Percentiles rank a stretch among this genome's conserved stretches.
These are phyloP conservation scores for Saccharomycopsis sp. DNA, from an alignment of 805 yeast genomes.

Conservation along the genomic window DNA sequence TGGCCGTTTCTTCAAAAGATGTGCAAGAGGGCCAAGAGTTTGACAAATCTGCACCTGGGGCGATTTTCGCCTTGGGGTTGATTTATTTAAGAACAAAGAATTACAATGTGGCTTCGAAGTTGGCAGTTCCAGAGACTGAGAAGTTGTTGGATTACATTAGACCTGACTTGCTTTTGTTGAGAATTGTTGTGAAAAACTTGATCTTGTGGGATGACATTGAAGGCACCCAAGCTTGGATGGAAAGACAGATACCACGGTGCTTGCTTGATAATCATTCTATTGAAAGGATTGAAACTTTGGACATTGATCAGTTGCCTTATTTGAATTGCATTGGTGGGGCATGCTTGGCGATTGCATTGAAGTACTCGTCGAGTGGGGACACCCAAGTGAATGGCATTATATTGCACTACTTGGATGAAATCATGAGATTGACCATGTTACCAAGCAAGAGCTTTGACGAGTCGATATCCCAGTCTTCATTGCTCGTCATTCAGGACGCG, in stretches of 20 bases:
- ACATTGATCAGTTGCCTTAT: constrained; percentile 45
- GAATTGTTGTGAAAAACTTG: constrained; percentile 55
- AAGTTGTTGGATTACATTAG: constrained; percentile 59
- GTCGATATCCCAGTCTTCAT: constrained; percentile 43
- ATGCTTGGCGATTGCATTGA: constrained; percentile 64
- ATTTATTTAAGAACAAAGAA: constrained; percentile 65
- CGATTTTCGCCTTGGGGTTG: constrained; percentile 65
- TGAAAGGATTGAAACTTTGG: constrained; percentile 29
- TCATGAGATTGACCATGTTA: constrained; percentile 35
- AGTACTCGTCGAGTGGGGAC: constrained; percentile 64
- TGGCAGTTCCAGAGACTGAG: constrained; percentile 50
- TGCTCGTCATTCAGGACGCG: constrained; percentile 47
- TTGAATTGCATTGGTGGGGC: constrained; percentile 66
- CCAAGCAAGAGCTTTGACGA: constrained; percentile 48
- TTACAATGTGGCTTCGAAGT: constrained; percentile 46
- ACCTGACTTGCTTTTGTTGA: constrained; percentile 65
- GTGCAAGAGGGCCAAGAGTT: constrained; percentile 47
- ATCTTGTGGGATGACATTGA: constrained; percentile 66
- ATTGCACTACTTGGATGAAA: constrained; percentile 43
- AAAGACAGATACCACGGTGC: constrained; percentile 43
- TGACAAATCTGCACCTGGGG: constrained; percentile 60
- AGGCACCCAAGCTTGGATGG: constrained; percentile 44
- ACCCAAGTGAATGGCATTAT: constrained; percentile 44
- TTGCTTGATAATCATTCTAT: constrained; percentile 29
- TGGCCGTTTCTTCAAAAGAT: constrained; percentile 55